Conservation (phyloP, 2,329 filamentous ascomycete species). For the Trichoderma cornu-damae region DNA sequence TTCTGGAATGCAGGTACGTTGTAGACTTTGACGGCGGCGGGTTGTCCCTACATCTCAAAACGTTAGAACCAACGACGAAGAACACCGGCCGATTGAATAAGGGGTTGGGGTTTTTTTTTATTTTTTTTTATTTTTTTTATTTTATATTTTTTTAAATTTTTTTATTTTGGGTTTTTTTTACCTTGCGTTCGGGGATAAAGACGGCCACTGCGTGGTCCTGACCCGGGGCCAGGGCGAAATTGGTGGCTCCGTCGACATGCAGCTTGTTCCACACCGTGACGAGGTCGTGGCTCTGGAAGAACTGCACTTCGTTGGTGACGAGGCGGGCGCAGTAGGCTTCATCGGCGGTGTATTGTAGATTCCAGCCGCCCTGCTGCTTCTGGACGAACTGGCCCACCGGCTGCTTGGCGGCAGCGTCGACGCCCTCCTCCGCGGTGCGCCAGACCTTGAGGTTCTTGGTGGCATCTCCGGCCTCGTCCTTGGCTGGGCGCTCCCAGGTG, state of each 20-base stretch:
- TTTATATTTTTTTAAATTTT: too few species aligned
- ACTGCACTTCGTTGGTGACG: slow-evolving; percentile 96
- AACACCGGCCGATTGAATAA: not conserved
- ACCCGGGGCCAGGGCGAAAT: slow-evolving; percentile 86
- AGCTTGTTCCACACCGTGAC: slow-evolving; percentile 91
- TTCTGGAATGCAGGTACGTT: slow-evolving; percentile 80
- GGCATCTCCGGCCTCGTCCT: slow-evolving; percentile 90
- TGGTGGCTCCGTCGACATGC: slow-evolving; percentile 79
- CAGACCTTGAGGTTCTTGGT: slow-evolving; percentile 97
- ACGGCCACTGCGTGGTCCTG: slow-evolving; percentile 89
- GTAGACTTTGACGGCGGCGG: slow-evolving; percentile 89
- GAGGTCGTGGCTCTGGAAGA: slow-evolving; percentile 85
- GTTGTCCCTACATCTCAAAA: slow-evolving; percentile 64
- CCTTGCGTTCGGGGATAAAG: slow-evolving; percentile 94
- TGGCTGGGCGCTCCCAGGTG: slow-evolving; percentile 90
- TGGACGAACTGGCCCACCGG: slow-evolving; percentile 89
- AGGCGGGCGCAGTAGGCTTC: slow-evolving; percentile 88
- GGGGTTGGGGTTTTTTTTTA: too few species aligned
- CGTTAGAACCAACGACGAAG: not conserved
- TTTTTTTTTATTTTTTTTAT: too few species aligned
- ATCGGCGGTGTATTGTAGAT: slow-evolving; percentile 91
- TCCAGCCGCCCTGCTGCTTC: slow-evolving; percentile 93
- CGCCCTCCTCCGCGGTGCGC: slow-evolving; percentile 69
- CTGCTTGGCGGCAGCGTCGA: slow-evolving; percentile 59
- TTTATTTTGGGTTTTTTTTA: too few species aligned